Evolutionary conservation across 108 stramenopile genomes (phyloP).

Genomic region (Skeletonema grethae): DNA sequence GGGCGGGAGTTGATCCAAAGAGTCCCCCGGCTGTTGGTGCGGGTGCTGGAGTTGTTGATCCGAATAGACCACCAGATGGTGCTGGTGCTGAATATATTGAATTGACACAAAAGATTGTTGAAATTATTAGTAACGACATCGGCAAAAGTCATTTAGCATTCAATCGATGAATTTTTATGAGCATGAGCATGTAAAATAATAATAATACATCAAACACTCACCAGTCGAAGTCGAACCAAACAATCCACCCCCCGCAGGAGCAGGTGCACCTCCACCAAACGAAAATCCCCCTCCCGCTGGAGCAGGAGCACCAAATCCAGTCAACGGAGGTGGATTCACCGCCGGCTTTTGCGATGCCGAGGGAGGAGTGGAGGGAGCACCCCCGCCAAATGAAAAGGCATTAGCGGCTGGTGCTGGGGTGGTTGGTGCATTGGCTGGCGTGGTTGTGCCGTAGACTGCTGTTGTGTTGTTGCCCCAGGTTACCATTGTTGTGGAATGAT

Average conservation of each 20-base stretch:
- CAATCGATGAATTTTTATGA: background rate
- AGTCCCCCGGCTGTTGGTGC: conserved; percentile 23
- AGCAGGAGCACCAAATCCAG: conserved; percentile 1
- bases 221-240: conserved; percentile 22
- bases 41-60: conserved; percentile 20
- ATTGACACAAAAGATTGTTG: background rate
- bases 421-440: conserved; percentile 14
- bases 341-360: conserved; percentile 20
- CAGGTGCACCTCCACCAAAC: background rate
- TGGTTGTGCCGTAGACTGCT: conserved; percentile 32
- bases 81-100: conserved; percentile 29
- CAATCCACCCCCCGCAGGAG: conserved; percentile 13
- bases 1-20: conserved; percentile 30
- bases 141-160: background rate
- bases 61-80: conserved; percentile 25
- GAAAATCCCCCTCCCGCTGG: conserved; percentile 6
- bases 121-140: background rate
- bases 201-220: no score
- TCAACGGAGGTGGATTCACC: conserved; percentile 18
- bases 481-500: conserved; percentile 19
- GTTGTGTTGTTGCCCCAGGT: conserved; percentile 50
- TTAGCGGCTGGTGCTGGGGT: conserved; percentile 7
- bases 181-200: background rate
- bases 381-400: conserved; percentile 1
- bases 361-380: conserved; percentile 22